Evolutionary conservation across 352 stramenopile genomes (phyloP).

Genomic region (Aphanomyces euteiches): DNA sequence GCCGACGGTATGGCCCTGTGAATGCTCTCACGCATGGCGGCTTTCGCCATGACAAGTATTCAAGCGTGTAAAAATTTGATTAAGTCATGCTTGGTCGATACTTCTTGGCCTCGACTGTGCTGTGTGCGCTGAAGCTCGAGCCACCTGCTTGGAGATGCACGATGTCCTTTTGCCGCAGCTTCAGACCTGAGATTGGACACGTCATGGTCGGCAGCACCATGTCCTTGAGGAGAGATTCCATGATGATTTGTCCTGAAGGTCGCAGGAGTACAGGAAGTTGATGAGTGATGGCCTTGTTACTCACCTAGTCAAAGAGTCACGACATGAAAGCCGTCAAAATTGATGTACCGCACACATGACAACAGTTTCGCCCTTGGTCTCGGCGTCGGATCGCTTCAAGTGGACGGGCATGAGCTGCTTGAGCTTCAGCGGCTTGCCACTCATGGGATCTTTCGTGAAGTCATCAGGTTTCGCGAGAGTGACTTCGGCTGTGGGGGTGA

Average conservation of each 20-base stretch:
- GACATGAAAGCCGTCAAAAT: neutral
- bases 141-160: conserved; percentile 69
- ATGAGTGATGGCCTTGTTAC: conserved; percentile 80
- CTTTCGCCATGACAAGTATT: conserved; percentile 17
- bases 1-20: conserved; percentile 13
- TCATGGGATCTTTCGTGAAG: conserved; percentile 80
- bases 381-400: conserved; percentile 58
- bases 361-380: conserved; percentile 29
- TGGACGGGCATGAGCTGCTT: conserved; percentile 86
- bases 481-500: conserved; percentile 54
- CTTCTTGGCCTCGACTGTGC: conserved; percentile 83
- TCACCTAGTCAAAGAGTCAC: conserved; percentile 39
- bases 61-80: neutral
- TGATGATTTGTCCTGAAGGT: conserved; percentile 72
- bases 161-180: conserved; percentile 84
- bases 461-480: conserved; percentile 58
- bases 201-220: conserved; percentile 84
- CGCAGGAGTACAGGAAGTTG: conserved; percentile 69
- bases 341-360: conserved; percentile 17
- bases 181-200: conserved; percentile 75
- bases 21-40: neutral
- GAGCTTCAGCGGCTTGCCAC: conserved; percentile 74
- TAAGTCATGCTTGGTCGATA: conserved; percentile 78
- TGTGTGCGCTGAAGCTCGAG: conserved; percentile 80
- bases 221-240: conserved; percentile 75